Evolutionary conservation across 768 basidiomycete species (phyloP), one percentile per base, ranked within the genome.

Genomic region (Crassisporium funariophilum): DNA sequence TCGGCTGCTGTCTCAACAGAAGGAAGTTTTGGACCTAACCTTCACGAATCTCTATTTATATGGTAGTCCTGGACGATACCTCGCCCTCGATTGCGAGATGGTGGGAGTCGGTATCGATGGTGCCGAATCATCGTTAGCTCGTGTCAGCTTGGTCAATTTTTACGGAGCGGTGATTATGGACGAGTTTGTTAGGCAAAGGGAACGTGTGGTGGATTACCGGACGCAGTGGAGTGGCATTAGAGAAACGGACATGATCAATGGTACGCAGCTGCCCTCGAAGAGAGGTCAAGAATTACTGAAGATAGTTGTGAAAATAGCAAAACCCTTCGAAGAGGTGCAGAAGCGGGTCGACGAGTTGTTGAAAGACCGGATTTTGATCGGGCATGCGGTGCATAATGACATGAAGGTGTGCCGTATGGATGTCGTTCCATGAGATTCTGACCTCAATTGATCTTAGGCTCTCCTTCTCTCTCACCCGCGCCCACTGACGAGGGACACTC

Each of bases 81-180:
- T 97, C 34, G 83, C 92, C 0, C 71, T 99, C 21, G 95, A 99
- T 66, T 98, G 95, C 58, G 95, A 98, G 67, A 97, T 98, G 93
- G 95, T 98, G 9, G 94, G 94, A 4, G 79, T 95, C n/a, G 93
- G 93, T 1, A 75, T 82, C n/a, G 76, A 84, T 19, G 91, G 91
- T 16, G 67, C 66, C 2, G 91, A 95, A 62, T 92, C 89, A 0
- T 85, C 87, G 0, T 77, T 97, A 11, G 95, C 93, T 1, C 84
- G 95, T 23, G 89, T 95, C 52, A 90, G 88, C 41, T 62, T 97
- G 31, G 92, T 98, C 46, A 95, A 98, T 65, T 95, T 83, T 61
- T 73, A 90, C 49, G 95, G 95, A 0, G 82, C 76, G 1, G 74
- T 89, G 20, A 71, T 86, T 33, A 63, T 97, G 52, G 95, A 98